Conservation (phyloP, 495 filamentous ascomycete genomes). For the Staphylotrichum tortipilum region DNA sequence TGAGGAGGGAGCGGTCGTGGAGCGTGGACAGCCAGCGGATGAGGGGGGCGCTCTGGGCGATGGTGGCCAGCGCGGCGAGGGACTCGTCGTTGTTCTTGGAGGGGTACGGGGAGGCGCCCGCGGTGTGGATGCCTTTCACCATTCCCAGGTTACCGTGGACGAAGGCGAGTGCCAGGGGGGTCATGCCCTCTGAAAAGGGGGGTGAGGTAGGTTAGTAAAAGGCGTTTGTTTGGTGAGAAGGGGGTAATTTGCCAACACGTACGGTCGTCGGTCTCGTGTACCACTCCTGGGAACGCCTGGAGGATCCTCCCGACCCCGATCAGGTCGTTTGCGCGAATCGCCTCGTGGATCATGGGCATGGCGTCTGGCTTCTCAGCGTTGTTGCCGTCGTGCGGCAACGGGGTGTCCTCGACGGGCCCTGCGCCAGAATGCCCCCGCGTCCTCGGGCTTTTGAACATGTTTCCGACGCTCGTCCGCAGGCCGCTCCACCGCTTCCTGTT, state of each 20-base stretch:
- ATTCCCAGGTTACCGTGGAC: not conserved
- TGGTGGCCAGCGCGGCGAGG: not conserved
- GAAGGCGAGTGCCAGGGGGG: conserved; percentile 6
- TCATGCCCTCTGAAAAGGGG: conserved; percentile 1
- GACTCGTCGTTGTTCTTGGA: conserved; percentile 5
- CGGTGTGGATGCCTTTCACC: not conserved
- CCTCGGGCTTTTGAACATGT: not conserved
- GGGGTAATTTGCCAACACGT: not conserved
- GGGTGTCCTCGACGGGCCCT: not conserved
- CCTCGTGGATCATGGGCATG: not conserved
- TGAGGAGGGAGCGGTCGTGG: not conserved
- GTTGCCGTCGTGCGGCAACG: not conserved
- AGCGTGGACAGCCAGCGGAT: not conserved
- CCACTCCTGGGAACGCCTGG: not conserved
- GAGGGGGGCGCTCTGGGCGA: not conserved
- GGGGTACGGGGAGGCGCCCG: not conserved
- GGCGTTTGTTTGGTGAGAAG: not conserved
- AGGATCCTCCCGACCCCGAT: not conserved
- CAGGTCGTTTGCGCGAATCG: not conserved
- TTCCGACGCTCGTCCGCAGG: not conserved
- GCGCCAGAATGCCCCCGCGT: not conserved
- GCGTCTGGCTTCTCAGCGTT: not conserved
- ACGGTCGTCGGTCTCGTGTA: not conserved
- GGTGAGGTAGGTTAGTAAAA: no score
- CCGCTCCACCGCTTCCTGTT: not conserved